Base-by-base conservation (phyloP, 2,329 filamentous ascomycete genomes). In the Aspergillus tamarii region DNA sequence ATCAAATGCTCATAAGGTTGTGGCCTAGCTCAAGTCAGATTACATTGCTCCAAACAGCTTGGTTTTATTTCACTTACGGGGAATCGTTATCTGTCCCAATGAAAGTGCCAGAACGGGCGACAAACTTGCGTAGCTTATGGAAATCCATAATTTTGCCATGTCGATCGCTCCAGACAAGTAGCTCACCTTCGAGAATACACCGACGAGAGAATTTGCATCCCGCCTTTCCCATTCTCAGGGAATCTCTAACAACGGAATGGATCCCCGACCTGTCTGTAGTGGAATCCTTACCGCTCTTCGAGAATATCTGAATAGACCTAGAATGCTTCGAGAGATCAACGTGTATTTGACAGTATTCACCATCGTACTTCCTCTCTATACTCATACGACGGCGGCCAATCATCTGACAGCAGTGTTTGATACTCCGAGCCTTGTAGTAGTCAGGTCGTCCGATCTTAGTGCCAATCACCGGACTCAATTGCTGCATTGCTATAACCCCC, bases 261-360 rank as follows among this genome's bases (percentile, higher is more conserved):
- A 96, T 76, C 1, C 81, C 82, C 12, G 76, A 69, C 39, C 91
- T 86, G 74, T 96, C 93, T 58, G 80, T 73, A 0, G 93, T 97
- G 52, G 93, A 94, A 68, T 97, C 92, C 74, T 95, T 96, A 63
- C 93, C 92, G 71, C 92, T 95, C 74, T 97, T 97, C 11, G 93
- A 96, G 74, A 95, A 97, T 34, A 97, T 94, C 66, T 90, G 89
- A 32, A 96, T 87, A 55, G 83, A 85, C 1, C 84, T 73, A 63
- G 73, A 54, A 16, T 61, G 19, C 80, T 85, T 87, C 10, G 81
- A 80, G 8, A 91, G 79, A 72, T 96, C 88, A 45, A 97, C 81
- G 71, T 97, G 93, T 34, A 97, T 88, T 75, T 97, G 93, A 69
- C 92, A 96, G 69, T 95, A 97, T 76, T 97, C 93, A 14, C 91